Conservation (phyloP, 2,329 filamentous ascomycete genomes). For the Trichoderma hamatum region DNA sequence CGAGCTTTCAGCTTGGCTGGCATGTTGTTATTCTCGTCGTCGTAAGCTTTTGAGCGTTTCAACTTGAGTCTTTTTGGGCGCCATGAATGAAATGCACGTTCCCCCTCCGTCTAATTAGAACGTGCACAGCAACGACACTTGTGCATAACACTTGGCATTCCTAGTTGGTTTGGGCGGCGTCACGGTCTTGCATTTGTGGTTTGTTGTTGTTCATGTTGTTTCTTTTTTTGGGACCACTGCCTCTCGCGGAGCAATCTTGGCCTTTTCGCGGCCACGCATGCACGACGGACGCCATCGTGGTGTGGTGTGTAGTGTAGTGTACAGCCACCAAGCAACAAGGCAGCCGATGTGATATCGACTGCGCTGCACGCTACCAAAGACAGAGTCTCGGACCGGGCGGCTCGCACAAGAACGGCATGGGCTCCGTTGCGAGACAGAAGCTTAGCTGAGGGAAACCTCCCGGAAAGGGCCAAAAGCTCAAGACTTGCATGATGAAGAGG, state of each 20-base stretch:
- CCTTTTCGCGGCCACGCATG: background rate
- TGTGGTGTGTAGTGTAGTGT: background rate
- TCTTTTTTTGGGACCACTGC: conserved; percentile 19
- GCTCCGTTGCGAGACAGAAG: conserved; percentile 14
- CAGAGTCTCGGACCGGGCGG: conserved; percentile 19
- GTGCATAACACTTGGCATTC: conserved; percentile 17
- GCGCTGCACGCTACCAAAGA: conserved; percentile 12
- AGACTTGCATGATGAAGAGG: background rate
- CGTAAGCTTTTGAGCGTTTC: conserved; percentile 13
- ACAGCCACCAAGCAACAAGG: background rate
- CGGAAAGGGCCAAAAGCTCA: background rate
- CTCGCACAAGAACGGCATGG: background rate
- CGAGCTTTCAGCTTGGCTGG: conserved; percentile 3
- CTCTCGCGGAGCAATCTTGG: background rate
- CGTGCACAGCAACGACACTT: background rate
- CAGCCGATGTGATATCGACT: background rate
- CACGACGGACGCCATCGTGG: background rate
- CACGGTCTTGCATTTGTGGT: background rate
- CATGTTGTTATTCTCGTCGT: conserved; percentile 10
- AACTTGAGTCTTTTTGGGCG: conserved; percentile 15
- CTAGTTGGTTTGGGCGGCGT: conserved; percentile 4
- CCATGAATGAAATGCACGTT: conserved; percentile 12
- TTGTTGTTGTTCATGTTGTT: background rate
- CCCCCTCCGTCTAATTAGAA: conserved; percentile 12
- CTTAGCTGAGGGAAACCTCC: background rate